These are phyloP conservation scores for Aspergillus sp. DNA, from an alignment of 2,329 filamentous ascomycete species.

Conservation along the genomic window DNA sequence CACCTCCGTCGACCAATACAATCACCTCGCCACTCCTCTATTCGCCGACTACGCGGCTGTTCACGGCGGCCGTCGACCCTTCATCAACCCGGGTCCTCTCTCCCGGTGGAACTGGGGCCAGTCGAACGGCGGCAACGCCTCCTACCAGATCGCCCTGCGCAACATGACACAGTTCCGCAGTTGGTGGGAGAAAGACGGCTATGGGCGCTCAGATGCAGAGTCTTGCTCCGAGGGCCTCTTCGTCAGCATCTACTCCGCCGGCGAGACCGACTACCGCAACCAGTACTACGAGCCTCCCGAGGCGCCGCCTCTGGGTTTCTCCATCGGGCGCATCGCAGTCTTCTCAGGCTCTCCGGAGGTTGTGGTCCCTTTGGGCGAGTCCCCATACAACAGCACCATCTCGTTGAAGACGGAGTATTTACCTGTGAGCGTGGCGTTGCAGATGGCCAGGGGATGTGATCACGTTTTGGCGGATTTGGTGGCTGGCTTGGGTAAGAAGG, in stretches of 20 bases:
- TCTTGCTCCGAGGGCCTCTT: conserved; percentile 35
- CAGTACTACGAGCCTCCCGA: conserved; percentile 17
- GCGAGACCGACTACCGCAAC: conserved; percentile 21
- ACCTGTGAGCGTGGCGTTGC: conserved; percentile 33
- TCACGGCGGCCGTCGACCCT: conserved; percentile 25
- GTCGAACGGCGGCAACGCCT: conserved; percentile 14
- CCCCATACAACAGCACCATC: conserved; percentile 25
- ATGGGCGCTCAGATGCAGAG: conserved; percentile 16
- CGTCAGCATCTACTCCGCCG: conserved; percentile 26
- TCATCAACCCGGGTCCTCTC: conserved; percentile 30
- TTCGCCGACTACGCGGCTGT: conserved; percentile 24
- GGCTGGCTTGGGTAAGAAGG: conserved; percentile 23
- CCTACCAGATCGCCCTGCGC: conserved; percentile 24
- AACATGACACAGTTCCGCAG: conserved; percentile 35
- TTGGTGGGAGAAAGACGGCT: conserved; percentile 34
- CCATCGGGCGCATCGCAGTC: conserved; percentile 19
- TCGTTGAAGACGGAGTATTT: conserved; percentile 30
- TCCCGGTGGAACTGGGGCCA: conserved; percentile 23
- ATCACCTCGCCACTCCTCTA: conserved; percentile 21
- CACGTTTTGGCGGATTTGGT: conserved; percentile 31
- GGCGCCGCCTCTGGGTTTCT: conserved; percentile 22
- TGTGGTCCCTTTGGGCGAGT: conserved; percentile 27
- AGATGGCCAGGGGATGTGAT: conserved; percentile 33
- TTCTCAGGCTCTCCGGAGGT: conserved; percentile 29
- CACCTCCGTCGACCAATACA: conserved; percentile 20